Percentiles rank a stretch among this genome's conserved stretches.
These are phyloP conservation scores for Naegleria lovaniensis DNA, from an alignment of 208 protist genomes.

Conservation along the genomic window DNA sequence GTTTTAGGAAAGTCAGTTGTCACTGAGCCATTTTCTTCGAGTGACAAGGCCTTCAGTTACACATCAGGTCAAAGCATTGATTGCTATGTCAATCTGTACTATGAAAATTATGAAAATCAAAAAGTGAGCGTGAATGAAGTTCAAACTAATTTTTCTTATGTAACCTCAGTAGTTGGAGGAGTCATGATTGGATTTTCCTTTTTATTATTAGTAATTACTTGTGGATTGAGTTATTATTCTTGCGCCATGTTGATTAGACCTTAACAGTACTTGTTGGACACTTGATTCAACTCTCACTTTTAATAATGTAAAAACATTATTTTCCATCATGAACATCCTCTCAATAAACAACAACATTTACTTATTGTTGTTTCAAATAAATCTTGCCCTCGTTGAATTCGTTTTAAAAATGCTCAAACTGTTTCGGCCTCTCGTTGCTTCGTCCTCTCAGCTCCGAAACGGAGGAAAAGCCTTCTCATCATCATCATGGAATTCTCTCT, in stretches of 20 bases:
- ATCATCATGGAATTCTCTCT: too few relatives aligned
- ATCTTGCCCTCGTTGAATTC: too few relatives aligned
- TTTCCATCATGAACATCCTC: too few relatives aligned
- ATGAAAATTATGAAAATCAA: not conserved
- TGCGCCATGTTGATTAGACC: not conserved
- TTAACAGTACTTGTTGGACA: not conserved
- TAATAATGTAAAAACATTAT: too few relatives aligned
- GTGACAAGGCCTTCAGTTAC: not conserved
- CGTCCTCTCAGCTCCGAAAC: too few relatives aligned
- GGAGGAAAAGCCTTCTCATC: too few relatives aligned
- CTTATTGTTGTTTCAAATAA: too few relatives aligned
- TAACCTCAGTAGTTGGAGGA: not conserved
- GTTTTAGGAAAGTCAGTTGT: not conserved
- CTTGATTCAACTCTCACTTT: too few relatives aligned
- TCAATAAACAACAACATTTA: too few relatives aligned
- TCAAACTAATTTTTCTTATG: not conserved
- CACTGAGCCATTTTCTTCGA: not conserved
- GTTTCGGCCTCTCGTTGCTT: too few relatives aligned
- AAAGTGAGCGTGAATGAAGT: not conserved
- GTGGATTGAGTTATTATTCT: not conserved
- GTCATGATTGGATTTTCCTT: not conserved
- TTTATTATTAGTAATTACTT: not conserved
- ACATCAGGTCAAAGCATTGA: not conserved
- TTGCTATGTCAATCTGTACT: not conserved
- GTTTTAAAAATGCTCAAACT: too few relatives aligned